Evolutionary conservation across 2,329 filamentous ascomycete genomes (phyloP).

Genomic region (Neonectria hederae): DNA sequence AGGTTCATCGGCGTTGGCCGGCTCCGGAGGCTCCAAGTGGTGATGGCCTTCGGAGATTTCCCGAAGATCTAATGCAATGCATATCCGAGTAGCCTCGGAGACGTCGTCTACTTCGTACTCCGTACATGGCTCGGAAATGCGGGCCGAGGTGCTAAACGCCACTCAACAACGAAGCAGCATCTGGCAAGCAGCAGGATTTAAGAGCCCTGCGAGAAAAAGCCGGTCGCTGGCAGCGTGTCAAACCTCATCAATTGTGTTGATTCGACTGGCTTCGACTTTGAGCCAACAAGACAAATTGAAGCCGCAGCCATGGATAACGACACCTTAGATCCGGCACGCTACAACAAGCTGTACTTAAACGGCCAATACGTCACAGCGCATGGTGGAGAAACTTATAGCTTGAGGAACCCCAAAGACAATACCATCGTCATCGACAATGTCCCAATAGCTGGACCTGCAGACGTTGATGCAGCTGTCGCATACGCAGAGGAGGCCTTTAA

Average conservation of each 20-base stretch:
- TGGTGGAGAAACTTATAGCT: constrained; percentile 11
- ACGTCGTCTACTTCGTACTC: neutral
- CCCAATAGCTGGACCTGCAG: constrained; percentile 18
- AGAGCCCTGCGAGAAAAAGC: neutral
- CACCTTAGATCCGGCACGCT: neutral
- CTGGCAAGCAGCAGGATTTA: neutral
- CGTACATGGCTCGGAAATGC: neutral
- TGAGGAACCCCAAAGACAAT: constrained; percentile 24
- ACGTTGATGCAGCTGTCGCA: constrained; percentile 17
- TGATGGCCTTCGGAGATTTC: neutral
- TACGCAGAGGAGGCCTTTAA: constrained; percentile 21
- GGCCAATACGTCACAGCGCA: constrained; percentile 19
- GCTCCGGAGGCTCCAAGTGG: neutral
- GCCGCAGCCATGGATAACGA: neutral
- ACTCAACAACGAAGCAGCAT: neutral
- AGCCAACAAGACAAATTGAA: neutral
- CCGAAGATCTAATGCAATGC: neutral
- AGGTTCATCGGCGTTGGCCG: constrained; percentile 3
- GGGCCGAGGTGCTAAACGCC: neutral
- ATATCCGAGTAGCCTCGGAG: neutral
- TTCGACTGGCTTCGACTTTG: no score
- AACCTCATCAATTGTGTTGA: no score
- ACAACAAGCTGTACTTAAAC: constrained; percentile 17
- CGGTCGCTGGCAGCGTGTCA: no score
- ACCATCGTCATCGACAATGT: constrained; percentile 4